Percentiles rank a stretch among this genome's conserved stretches.
Evolutionary conservation across 805 yeast genomes (phyloP).

Genomic region (Kazachstania bromeliacearum): DNA sequence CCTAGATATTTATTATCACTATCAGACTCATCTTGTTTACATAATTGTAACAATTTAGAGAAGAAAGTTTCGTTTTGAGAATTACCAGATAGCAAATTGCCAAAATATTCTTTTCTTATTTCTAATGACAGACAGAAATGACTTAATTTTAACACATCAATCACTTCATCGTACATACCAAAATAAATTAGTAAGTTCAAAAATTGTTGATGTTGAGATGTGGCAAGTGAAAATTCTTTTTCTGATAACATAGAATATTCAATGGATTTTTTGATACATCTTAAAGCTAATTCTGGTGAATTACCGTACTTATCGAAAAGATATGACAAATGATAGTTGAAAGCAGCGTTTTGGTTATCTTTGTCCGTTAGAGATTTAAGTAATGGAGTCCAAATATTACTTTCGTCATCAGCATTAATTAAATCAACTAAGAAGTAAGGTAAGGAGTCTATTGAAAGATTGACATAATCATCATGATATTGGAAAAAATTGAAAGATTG

Average conservation of each 20-base stretch:
- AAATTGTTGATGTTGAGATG: constrained; percentile 21
- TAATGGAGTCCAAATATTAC: constrained; percentile 18
- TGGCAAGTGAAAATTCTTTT: constrained; percentile 9
- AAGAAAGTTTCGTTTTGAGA: constrained; percentile 15
- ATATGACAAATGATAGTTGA: constrained; percentile 20
- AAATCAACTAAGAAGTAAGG: constrained; percentile 16
- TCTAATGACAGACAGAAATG: constrained; percentile 15
- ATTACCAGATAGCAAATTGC: constrained; percentile 10
- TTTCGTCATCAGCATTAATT: constrained; percentile 5
- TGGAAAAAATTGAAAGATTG: constrained; percentile 22
- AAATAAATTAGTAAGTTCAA: constrained; percentile 21
- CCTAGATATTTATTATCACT: constrained; percentile 9
- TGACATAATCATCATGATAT: constrained; percentile 18
- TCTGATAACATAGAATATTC: constrained; percentile 13
- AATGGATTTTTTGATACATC: constrained; percentile 23
- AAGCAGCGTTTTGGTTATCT: constrained; percentile 14
- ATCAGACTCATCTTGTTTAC: constrained; percentile 3
- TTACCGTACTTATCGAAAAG: constrained; percentile 16
- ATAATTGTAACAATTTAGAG: constrained; percentile 16
- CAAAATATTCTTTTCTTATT: constrained; percentile 18
- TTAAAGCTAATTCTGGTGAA: constrained; percentile 16
- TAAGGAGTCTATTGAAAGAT: constrained; percentile 7
- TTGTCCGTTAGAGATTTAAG: constrained; percentile 12
- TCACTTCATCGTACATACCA: constrained; percentile 20
- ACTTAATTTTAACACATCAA: constrained; percentile 25